Conservation (phyloP, 2,329 filamentous ascomycete species). For the Metarhizium humberi region DNA sequence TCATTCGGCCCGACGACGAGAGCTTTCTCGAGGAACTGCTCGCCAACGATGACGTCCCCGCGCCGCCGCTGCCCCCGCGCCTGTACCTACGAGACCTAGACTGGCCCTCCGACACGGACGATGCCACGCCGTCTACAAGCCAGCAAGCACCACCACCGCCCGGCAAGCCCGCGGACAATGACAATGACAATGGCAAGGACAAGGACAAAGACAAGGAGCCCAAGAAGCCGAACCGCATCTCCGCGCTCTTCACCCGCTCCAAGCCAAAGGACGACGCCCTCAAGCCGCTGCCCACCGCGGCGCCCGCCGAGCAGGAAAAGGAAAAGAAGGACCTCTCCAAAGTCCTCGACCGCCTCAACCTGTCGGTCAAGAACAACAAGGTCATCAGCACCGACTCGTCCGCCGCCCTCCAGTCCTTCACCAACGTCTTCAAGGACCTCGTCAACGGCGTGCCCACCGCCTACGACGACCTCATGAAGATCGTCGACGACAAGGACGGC, state of each 20-base stretch:
- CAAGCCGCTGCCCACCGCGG: slow-evolving; percentile 18
- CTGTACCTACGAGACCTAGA: slow-evolving; percentile 40
- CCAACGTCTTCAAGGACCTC: slow-evolving; percentile 82
- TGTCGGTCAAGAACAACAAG: slow-evolving; percentile 75
- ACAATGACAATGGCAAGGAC: slow-evolving; percentile 12
- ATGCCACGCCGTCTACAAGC: slow-evolving; percentile 11
- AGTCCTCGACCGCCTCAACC: slow-evolving; percentile 76
- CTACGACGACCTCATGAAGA: slow-evolving; percentile 69
- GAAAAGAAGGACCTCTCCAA: slow-evolving; percentile 65
- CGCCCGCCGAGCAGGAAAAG: slow-evolving; percentile 30
- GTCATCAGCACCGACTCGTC: slow-evolving; percentile 80
- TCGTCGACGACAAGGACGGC: slow-evolving; percentile 53
- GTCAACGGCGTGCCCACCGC: slow-evolving; percentile 89
- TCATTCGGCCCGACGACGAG: slow-evolving; percentile 49
- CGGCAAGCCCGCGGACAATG: slow-evolving; percentile 20
- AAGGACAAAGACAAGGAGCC: slow-evolving; percentile 22
- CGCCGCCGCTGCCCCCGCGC: slow-evolving; percentile 47
- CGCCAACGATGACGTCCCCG: slow-evolving; percentile 29
- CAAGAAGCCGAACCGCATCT: slow-evolving; percentile 26
- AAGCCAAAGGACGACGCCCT: slow-evolving; percentile 30
- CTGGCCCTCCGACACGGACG: slow-evolving; percentile 29
- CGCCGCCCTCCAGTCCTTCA: slow-evolving; percentile 75
- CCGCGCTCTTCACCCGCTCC: slow-evolving; percentile 25
- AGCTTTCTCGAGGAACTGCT: slow-evolving; percentile 48
- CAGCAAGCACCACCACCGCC: background rate